These are phyloP conservation scores for Xylaria sp. DNA, from an alignment of 2,329 filamentous ascomycete genomes.

Conservation along the genomic window DNA sequence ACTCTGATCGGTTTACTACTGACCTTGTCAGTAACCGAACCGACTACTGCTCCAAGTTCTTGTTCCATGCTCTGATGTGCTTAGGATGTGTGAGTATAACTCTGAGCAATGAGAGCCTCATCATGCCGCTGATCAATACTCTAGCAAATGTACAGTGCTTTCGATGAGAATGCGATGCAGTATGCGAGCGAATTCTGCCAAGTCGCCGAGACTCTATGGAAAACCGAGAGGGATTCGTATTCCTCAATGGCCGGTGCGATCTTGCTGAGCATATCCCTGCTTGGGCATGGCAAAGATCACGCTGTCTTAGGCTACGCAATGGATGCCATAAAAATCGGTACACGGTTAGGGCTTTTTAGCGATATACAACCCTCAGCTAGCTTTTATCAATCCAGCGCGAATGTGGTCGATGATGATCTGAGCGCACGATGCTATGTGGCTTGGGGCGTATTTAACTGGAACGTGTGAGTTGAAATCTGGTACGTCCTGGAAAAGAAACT, in stretches of 20 bases:
- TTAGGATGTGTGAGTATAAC: slow-evolving; percentile 50
- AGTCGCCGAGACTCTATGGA: slow-evolving; percentile 47
- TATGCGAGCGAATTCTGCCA: slow-evolving; percentile 41
- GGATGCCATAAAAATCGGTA: slow-evolving; percentile 48
- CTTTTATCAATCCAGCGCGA: background rate
- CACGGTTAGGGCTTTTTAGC: slow-evolving; percentile 48
- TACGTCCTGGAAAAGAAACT: background rate
- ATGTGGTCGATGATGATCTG: slow-evolving; percentile 5
- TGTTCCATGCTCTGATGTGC: slow-evolving; percentile 52
- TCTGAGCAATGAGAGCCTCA: background rate
- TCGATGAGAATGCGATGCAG: slow-evolving; percentile 42
- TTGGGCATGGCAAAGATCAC: slow-evolving; percentile 52
- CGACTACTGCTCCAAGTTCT: slow-evolving; percentile 49
- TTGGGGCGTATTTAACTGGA: slow-evolving; percentile 54
- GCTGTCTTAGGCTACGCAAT: slow-evolving; percentile 47
- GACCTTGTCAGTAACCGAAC: slow-evolving; percentile 45
- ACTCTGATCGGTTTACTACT: slow-evolving; percentile 49
- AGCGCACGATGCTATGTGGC: slow-evolving; percentile 42
- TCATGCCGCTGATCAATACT: background rate
- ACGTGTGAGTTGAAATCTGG: slow-evolving; percentile 46
- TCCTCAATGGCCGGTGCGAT: slow-evolving; percentile 49
- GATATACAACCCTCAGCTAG: slow-evolving; percentile 11
- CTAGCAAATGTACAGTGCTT: slow-evolving; percentile 52
- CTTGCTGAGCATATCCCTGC: slow-evolving; percentile 50
- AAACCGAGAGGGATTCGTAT: slow-evolving; percentile 40